phyloP scores from a whole-genome alignment of 164 flowering plant species.

The Stephania yunnanensis region DNA sequence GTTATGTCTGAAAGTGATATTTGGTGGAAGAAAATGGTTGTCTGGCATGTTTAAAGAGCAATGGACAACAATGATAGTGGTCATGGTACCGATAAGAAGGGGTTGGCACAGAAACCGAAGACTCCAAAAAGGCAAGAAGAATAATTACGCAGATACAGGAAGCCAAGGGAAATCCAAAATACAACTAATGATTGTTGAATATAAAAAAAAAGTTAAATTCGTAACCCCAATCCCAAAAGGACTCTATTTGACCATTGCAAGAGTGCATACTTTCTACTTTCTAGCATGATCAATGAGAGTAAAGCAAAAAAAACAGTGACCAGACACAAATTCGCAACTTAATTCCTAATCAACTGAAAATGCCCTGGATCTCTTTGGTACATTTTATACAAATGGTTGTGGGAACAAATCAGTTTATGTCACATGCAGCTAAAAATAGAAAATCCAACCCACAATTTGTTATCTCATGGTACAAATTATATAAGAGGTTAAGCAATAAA shows the following conservation, averaged over 20 bases:
- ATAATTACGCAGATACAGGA: background rate
- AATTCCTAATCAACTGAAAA: background rate
- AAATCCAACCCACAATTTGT: background rate
- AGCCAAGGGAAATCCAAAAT: background rate
- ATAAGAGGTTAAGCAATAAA: too few species aligned
- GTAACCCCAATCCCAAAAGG: background rate
- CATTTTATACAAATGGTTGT: background rate
- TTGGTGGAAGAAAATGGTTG: too few species aligned
- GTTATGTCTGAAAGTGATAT: too few species aligned
- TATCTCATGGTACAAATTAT: too few species aligned
- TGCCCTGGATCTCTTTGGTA: background rate
- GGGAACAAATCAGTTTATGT: background rate
- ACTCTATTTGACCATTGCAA: background rate
- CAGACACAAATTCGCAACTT: background rate
- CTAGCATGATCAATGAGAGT: background rate
- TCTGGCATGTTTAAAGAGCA: background rate
- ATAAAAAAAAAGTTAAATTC: background rate
- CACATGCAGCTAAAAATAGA: background rate
- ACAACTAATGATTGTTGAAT: background rate
- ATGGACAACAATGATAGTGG: background rate
- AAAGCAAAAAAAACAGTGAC: background rate
- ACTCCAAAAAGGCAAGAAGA: background rate
- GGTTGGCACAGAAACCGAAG: background rate
- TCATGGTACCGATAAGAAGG: background rate
- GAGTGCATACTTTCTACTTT: background rate